A percentile compares a stretch with the other conserved stretches of the same genome.
Evolutionary conservation across 2,329 filamentous ascomycete species (phyloP).

Genomic region (Alternaria solani): DNA sequence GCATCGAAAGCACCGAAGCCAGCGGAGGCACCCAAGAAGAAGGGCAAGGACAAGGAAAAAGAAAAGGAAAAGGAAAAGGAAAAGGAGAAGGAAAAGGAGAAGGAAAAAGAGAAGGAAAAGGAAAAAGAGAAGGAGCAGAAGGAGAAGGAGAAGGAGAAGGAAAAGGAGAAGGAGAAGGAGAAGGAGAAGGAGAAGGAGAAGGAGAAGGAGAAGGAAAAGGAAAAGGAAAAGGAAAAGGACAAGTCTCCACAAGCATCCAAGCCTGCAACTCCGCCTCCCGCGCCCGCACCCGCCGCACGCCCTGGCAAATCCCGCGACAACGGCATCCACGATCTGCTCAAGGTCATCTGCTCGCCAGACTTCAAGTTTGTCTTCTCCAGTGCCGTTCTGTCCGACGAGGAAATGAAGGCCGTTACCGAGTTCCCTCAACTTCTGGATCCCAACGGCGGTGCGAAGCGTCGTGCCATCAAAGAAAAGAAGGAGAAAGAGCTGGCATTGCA

Average conservation of each 20-base stretch:
- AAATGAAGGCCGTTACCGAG: slow-evolving; percentile 61
- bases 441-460: slow-evolving; percentile 81
- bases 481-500: slow-evolving; percentile 64
- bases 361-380: slow-evolving; percentile 65
- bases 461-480: slow-evolving; percentile 73
- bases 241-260: slow-evolving; percentile 39
- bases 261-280: slow-evolving; percentile 33
- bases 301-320: slow-evolving; percentile 29
- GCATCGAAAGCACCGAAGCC: slow-evolving; percentile 38
- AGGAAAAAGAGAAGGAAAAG: no score
- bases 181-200: slow-evolving; percentile 43
- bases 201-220: slow-evolving; percentile 35
- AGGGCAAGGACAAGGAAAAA: slow-evolving; percentile 38
- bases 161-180: slow-evolving; percentile 43
- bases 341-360: slow-evolving; percentile 51
- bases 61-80: slow-evolving; percentile 33
- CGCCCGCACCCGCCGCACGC: slow-evolving; percentile 20
- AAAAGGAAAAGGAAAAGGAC: slow-evolving; percentile 34
- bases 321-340: slow-evolving; percentile 50
- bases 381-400: slow-evolving; percentile 51
- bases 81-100: no score
- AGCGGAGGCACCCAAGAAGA: slow-evolving; percentile 43
- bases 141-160: slow-evolving; percentile 35
- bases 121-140: slow-evolving; percentile 31
- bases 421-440: slow-evolving; percentile 84